Evolutionary conservation across 768 basidiomycete genomes (phyloP), one percentile per base, ranked within the genome.

Genomic region (Mycena kentingensis): DNA sequence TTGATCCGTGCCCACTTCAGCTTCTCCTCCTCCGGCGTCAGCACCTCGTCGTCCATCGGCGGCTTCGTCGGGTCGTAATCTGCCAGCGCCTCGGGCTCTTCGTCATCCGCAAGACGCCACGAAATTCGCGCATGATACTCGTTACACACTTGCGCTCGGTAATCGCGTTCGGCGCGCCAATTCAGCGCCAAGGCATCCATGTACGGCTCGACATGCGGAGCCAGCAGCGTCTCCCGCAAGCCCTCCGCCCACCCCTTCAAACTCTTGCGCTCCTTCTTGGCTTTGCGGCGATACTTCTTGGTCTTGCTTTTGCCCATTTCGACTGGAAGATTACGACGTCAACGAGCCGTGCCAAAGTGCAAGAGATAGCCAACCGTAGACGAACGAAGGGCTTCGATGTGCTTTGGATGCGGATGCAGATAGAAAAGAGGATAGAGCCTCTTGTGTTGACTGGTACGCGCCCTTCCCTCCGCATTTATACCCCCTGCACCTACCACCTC

Each of bases 221-320:
- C 13, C 32, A 52, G 42, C n/a, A 52, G 24, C n/a, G 24, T 27
- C n/a, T 44, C 42, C 6, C 47, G 31, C 22, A 5, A 4, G 18
- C 47, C 47, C 34, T 49, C 47, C 7, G 47, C 47, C 47, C 50
- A 52, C 18, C 43, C 5, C 27, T 32, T 43, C 25, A 34, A 27
- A 31, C 29, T 52, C 21, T 41, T 38, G 5, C 35, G 15, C 21
- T 52, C 50, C 19, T 36, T 36, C 22, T 45, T 43, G n/a, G 39
- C 50, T 27, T 32, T 45, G 13, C 50, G 50, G 5, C 24, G 19
- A n/a, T 24, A 42, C 19, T 42, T 42, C 22, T 42, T n/a, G n/a
- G n/a, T n/a, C n/a, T n/a, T n/a, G n/a, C n/a, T 42, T 26, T 27
- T 24, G 41, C 19, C 19, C 32, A 34, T 34, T n/a, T n/a, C 32